A percentile compares a stretch with the other conserved stretches of the same genome.
These are phyloP conservation scores for Euphorbia schlechtendalii DNA, from an alignment of 441 rosid genomes.

Conservation along the genomic window DNA sequence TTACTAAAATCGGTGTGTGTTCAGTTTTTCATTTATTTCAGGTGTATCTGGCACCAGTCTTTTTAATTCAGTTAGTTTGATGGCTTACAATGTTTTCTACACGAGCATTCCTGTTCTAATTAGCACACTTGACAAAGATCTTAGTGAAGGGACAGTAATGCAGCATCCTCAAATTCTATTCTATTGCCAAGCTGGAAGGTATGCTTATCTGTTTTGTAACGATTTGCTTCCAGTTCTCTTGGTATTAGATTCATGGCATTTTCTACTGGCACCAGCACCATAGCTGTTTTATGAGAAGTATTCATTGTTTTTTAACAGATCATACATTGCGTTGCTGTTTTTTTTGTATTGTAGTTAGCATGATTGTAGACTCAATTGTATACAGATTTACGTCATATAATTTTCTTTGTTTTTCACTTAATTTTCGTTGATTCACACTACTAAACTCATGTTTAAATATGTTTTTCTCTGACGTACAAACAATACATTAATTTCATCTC, in stretches of 20 bases:
- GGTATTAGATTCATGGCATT: slow-evolving; percentile 2
- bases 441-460: background rate
- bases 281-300: slow-evolving; percentile 3
- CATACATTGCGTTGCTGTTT: too few species aligned
- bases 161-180: slow-evolving; percentile 98
- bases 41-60: slow-evolving; percentile 99
- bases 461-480: background rate
- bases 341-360: too few species aligned
- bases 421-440: background rate
- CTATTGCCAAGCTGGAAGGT: slow-evolving; percentile 99
- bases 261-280: slow-evolving; percentile 10
- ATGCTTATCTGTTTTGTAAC: slow-evolving; percentile 10
- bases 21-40: slow-evolving; percentile 98
- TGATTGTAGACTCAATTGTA: too few species aligned
- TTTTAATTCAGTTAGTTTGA: slow-evolving; percentile 96
- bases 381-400: too few species aligned
- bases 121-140: slow-evolving; percentile 96
- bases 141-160: slow-evolving; percentile 86
- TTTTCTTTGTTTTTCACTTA: too few species aligned
- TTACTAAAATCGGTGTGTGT: slow-evolving; percentile 40
- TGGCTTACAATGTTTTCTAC: slow-evolving; percentile 98
- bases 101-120: slow-evolving; percentile 93
- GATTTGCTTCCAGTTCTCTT: background rate
- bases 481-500: background rate
- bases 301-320: too few species aligned